Evolutionary conservation across 2,329 filamentous ascomycete genomes (phyloP).

Genomic region (Trichoderma hamatum): DNA sequence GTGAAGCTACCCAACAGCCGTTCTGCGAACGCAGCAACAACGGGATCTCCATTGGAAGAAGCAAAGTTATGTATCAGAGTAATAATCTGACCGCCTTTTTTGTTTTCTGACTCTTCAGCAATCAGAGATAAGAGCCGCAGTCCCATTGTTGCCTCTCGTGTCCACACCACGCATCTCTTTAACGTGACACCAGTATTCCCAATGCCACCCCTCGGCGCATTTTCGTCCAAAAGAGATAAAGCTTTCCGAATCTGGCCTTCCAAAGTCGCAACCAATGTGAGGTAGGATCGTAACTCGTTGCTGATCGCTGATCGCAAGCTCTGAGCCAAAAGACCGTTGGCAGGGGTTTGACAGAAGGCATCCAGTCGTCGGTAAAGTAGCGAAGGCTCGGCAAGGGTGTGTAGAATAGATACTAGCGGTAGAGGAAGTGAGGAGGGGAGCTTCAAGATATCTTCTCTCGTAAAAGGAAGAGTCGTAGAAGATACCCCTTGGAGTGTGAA

Average conservation of each 20-base stretch:
- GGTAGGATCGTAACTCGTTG: constrained; percentile 82
- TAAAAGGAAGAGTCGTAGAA: constrained; percentile 80
- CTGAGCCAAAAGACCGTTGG: constrained; percentile 85
- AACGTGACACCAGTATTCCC: constrained; percentile 89
- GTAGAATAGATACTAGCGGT: constrained; percentile 82
- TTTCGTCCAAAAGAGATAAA: constrained; percentile 71
- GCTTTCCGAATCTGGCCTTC: constrained; percentile 90
- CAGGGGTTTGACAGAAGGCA: constrained; percentile 77
- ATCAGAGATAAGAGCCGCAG: constrained; percentile 91
- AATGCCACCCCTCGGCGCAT: constrained; percentile 68
- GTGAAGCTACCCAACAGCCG: constrained; percentile 85
- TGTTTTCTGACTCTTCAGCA: constrained; percentile 82
- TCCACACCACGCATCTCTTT: constrained; percentile 97
- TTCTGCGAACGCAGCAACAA: constrained; percentile 91
- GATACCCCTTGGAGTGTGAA: constrained; percentile 93
- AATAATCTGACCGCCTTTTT: constrained; percentile 87
- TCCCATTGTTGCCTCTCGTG: constrained; percentile 93
- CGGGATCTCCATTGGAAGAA: constrained; percentile 90
- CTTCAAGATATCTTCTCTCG: constrained; percentile 68
- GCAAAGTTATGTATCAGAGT: constrained; percentile 93
- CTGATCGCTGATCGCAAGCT: constrained; percentile 87
- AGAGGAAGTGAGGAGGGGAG: constrained; percentile 79
- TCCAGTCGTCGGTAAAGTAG: constrained; percentile 84
- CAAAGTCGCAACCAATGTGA: constrained; percentile 86
- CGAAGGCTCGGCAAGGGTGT: constrained; percentile 89